Evolutionary conservation across 163 green algal genomes (phyloP), one percentile per base, ranked within the genome.

Genomic region (Scenedesmus sp.): DNA sequence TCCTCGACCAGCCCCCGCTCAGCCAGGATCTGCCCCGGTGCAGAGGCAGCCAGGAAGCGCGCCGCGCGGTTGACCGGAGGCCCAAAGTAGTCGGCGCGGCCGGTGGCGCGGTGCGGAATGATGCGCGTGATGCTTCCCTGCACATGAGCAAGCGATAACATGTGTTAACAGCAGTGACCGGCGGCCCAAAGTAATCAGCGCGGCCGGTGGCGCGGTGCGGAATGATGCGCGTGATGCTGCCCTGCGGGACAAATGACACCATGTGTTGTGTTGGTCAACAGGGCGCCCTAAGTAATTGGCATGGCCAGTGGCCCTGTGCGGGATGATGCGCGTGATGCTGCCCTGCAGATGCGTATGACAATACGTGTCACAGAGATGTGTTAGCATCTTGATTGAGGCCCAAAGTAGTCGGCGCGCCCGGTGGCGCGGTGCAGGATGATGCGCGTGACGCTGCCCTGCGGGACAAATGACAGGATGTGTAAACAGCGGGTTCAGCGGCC

Each of bases 31-130:
- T 95, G 92, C 3, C 94, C 94, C 10, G 93, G 93, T 55, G 60
- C 77, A 9, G 87, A 81, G 3, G 92, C 94, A 9, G 86, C 77
- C 52, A 94, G 82, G 66, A 95, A 94, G 3, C 94, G 88, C 23
- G 94, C 94, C 10, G 94, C 94, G 16, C 94, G 91, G 84, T 94
- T 95, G 54, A 95, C 92, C n/a, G 91, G 86, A 23, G 92, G 84
- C 16, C 94, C 94, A 88, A 95, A 95, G 60, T 95, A 95, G 83
- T 95, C 94, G 55, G 94, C 94, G 8, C 92, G 89, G 2, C 94
- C 94, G 64, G 84, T 90, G 0, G 89, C 82, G 23, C 89, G 67
- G 82, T 92, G 89, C 1, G 88, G 88, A 34, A 91, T 91, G 88
- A 91, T 91, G 76, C 88, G 88, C 2, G 88, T 87, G 26, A 91